These are phyloP conservation scores for Amanita molliuscula DNA, from an alignment of 768 basidiomycete genomes.

Conservation along the genomic window DNA sequence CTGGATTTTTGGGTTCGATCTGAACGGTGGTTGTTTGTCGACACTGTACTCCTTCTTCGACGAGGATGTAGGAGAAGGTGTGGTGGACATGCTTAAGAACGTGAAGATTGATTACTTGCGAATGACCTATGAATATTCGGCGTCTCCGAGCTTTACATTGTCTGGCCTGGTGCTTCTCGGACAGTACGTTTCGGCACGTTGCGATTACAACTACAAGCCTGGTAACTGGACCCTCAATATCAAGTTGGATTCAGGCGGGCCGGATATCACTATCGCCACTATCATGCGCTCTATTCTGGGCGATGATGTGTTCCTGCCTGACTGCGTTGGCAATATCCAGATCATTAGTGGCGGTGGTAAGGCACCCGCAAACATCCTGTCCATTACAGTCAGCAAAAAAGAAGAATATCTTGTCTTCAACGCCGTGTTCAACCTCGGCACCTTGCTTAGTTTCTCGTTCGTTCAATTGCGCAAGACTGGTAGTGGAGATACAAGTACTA, in stretches of 20 bases:
- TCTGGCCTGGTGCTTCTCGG: too few relatives aligned
- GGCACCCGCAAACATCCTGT: background rate
- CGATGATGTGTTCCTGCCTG: background rate
- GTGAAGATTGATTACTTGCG: too few relatives aligned
- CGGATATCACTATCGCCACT: background rate
- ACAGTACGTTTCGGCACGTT: background rate
- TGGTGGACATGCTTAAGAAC: too few relatives aligned
- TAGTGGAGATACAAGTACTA: background rate
- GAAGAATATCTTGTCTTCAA: background rate
- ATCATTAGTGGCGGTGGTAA: background rate
- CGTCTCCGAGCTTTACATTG: too few relatives aligned
- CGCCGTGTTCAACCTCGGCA: background rate
- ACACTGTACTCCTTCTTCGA: too few relatives aligned
- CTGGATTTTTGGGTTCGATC: too few relatives aligned
- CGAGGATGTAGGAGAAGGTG: too few relatives aligned
- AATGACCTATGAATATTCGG: too few relatives aligned
- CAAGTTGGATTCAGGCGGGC: background rate
- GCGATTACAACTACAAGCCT: background rate
- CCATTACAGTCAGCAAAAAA: background rate
- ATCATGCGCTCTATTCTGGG: background rate
- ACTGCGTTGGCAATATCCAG: background rate
- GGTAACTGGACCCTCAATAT: background rate
- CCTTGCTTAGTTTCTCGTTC: background rate
- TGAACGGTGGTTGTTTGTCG: too few relatives aligned
- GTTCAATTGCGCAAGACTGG: background rate